Percentiles rank a stretch among this genome's conserved stretches.
Conservation (phyloP, 495 filamentous ascomycete species). For the Aspergillus avenaceus region DNA sequence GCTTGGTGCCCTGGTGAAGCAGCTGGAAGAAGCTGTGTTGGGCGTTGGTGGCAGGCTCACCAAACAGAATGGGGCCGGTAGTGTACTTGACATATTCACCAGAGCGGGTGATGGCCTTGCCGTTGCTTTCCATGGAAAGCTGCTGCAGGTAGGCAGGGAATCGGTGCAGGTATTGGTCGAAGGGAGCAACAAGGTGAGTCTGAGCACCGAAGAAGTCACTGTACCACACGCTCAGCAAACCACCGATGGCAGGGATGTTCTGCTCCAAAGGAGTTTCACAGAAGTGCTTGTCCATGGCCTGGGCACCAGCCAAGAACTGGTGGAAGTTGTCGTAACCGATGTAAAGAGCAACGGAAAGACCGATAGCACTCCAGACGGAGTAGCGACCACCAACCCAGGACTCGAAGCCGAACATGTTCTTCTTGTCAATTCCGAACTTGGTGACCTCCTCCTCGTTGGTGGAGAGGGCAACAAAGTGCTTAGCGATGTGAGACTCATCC, state of each 20-base stretch:
- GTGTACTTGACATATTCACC: slow-evolving; percentile 95
- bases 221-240: slow-evolving; percentile 95
- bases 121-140: slow-evolving; percentile 99
- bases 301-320: slow-evolving; percentile 89
- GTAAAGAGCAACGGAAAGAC: slow-evolving; percentile 88
- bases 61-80: slow-evolving; percentile 90
- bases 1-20: slow-evolving; percentile 96
- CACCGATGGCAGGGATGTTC: slow-evolving; percentile 91
- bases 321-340: slow-evolving; percentile 97
- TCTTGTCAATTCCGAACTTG: slow-evolving; percentile 95
- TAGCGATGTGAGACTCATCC: slow-evolving; percentile 73
- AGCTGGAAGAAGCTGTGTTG: slow-evolving; percentile 99
- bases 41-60: slow-evolving; percentile 97
- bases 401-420: slow-evolving; percentile 99
- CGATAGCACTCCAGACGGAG: slow-evolving; percentile 98
- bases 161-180: slow-evolving; percentile 97
- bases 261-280: slow-evolving; percentile 80
- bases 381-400: slow-evolving; percentile 98
- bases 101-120: slow-evolving; percentile 90
- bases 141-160: slow-evolving; percentile 99
- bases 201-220: slow-evolving; percentile 97
- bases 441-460: slow-evolving; percentile 93
- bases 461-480: slow-evolving; percentile 97
- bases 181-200: slow-evolving; percentile 94
- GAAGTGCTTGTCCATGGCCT: slow-evolving; percentile 99